Percentiles rank a stretch among this genome's conserved stretches.
Evolutionary conservation across 805 yeast genomes (phyloP).

Genomic region (Phaffomyces opuntiae): DNA sequence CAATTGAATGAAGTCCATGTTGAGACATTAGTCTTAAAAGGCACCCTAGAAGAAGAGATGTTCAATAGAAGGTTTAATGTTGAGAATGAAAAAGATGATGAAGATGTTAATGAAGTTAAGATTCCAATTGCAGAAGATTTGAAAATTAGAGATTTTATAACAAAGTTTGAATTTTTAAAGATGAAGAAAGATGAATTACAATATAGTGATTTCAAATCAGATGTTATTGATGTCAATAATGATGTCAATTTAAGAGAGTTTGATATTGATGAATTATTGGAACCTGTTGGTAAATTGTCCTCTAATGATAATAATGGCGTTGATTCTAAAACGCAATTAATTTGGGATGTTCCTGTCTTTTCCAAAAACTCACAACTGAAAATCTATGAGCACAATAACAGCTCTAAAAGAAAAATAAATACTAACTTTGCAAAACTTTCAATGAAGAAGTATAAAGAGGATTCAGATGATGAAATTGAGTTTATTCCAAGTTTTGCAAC

Average conservation of each 20-base stretch:
- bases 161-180: constrained; percentile 41
- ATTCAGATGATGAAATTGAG: too few species aligned
- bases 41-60: constrained; percentile 65
- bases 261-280: constrained; percentile 21
- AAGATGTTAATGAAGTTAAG: constrained; percentile 15
- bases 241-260: constrained; percentile 5
- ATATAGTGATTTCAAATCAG: constrained; percentile 10
- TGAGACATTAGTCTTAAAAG: constrained; percentile 57
- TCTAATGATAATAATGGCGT: neutral
- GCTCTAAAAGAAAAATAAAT: neutral
- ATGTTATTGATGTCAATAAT: constrained; percentile 2
- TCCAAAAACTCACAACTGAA: constrained; percentile 15
- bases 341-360: constrained; percentile 33
- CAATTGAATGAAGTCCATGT: constrained; percentile 57
- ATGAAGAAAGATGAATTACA: constrained; percentile 11
- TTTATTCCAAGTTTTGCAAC: too few species aligned
- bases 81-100: constrained; percentile 3
- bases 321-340: neutral
- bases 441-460: too few species aligned
- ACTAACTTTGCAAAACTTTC: neutral
- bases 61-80: constrained; percentile 32
- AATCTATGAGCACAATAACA: constrained; percentile 2
- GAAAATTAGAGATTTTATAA: constrained; percentile 50
- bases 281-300: constrained; percentile 17
- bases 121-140: constrained; percentile 48